These are phyloP conservation scores for Venturia aucupariae DNA, from an alignment of 2,329 filamentous ascomycete genomes.

Conservation along the genomic window DNA sequence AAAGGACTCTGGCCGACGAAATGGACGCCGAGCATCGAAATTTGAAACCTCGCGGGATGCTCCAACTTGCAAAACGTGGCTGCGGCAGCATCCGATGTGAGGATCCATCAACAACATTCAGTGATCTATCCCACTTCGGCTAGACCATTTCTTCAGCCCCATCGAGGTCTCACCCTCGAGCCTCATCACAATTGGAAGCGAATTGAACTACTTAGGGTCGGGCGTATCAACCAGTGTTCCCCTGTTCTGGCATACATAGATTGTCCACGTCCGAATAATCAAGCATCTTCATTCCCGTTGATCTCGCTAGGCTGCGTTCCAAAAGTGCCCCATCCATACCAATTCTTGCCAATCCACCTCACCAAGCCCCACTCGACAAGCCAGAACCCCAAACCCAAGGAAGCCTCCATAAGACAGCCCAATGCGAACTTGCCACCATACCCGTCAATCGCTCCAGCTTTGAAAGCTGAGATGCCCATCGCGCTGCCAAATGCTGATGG, in stretches of 20 bases:
- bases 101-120: not conserved
- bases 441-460: not conserved
- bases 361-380: conserved; percentile 4
- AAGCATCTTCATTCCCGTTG: not conserved
- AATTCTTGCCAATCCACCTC: not conserved
- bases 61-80: not conserved
- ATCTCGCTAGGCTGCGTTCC: not conserved
- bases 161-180: too few relatives aligned
- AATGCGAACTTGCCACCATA: not conserved
- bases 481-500: conserved; percentile 2
- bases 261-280: too few relatives aligned
- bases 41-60: not conserved
- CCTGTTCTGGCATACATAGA: too few relatives aligned
- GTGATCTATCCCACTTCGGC: too few relatives aligned
- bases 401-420: conserved; percentile 1
- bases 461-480: not conserved
- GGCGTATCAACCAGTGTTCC: too few relatives aligned
- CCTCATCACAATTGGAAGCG: too few relatives aligned
- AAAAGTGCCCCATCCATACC: conserved; percentile 4
- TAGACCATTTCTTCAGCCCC: too few relatives aligned
- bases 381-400: conserved; percentile 9
- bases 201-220: too few relatives aligned
- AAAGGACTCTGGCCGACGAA: not conserved
- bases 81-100: not conserved
- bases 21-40: not conserved